Conservation (phyloP, 495 filamentous ascomycete species). For the Viridothelium virens region DNA sequence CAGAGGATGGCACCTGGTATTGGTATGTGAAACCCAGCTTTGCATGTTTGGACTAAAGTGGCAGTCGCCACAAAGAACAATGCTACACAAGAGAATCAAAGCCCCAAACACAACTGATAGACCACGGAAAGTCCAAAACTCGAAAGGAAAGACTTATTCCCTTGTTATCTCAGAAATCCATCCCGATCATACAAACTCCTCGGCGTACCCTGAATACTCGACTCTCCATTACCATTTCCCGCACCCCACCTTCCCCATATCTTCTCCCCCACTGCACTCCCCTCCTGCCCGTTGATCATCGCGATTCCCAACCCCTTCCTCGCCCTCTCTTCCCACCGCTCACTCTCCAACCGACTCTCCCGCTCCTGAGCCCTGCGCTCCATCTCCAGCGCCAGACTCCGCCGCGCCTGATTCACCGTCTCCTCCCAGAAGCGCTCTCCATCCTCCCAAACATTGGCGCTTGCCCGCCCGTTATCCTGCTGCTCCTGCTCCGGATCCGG, state of each 20-base stretch:
- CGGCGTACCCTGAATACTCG: slow-evolving; percentile 23
- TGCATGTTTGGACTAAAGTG: background rate
- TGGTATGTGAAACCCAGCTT: background rate
- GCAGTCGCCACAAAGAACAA: too few relatives aligned
- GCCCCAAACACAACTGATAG: background rate
- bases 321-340: background rate
- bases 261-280: background rate
- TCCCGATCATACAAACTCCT: slow-evolving; percentile 38
- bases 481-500: too few relatives aligned
- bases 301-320: background rate
- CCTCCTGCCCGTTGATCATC: slow-evolving; percentile 5
- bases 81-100: background rate
- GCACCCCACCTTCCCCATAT: slow-evolving; percentile 9
- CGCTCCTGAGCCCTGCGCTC: background rate
- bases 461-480: background rate
- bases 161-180: slow-evolving; percentile 39
- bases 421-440: slow-evolving; percentile 26
- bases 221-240: slow-evolving; percentile 9
- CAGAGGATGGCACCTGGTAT: slow-evolving; percentile 40
- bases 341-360: background rate
- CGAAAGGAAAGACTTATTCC: background rate
- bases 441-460: slow-evolving; percentile 27
- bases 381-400: background rate
- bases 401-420: background rate
- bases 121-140: background rate